A percentile compares a stretch with the other conserved stretches of the same genome.
phyloP scores from a whole-genome alignment of 2,329 filamentous ascomycete species.

The Ustulina deusta region DNA sequence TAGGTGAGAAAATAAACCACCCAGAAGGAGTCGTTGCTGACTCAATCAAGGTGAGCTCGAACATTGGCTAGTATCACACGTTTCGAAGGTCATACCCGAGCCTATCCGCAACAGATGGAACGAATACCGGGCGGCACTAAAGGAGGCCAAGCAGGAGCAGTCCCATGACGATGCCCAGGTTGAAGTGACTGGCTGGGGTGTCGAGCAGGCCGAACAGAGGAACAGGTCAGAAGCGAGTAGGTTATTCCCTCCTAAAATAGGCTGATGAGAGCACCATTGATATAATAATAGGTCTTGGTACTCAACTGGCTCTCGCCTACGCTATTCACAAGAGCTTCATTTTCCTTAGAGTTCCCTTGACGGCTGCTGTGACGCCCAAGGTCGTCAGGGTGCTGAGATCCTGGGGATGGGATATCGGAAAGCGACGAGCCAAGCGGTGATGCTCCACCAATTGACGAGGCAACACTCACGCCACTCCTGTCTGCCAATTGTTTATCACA shows the following conservation, averaged over 20 bases:
- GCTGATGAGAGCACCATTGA: constrained; percentile 25
- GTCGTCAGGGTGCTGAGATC: constrained; percentile 88
- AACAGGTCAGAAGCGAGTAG: constrained; percentile 79
- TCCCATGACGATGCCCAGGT: constrained; percentile 60
- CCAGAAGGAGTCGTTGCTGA: constrained; percentile 27
- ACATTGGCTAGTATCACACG: constrained; percentile 72
- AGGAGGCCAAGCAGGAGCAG: constrained; percentile 58
- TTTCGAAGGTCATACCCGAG: constrained; percentile 70
- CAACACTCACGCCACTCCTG: constrained; percentile 24
- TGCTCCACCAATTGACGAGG: neutral
- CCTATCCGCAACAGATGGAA: constrained; percentile 66
- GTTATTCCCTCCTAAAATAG: constrained; percentile 54
- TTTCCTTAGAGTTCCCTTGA: constrained; percentile 92
- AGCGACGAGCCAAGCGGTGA: constrained; percentile 59
- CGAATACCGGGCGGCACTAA: constrained; percentile 62
- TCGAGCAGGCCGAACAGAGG: constrained; percentile 71
- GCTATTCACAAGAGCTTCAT: constrained; percentile 99
- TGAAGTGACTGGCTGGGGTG: constrained; percentile 69
- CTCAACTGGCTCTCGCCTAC: constrained; percentile 92
- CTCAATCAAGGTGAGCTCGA: constrained; percentile 68
- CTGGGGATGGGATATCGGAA: constrained; percentile 97
- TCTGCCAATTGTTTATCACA: neutral
- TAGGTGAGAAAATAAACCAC: constrained; percentile 69
- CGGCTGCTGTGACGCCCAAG: constrained; percentile 90
- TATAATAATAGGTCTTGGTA: constrained; percentile 67